A percentile compares a stretch with the other conserved stretches of the same genome.
Conservation (phyloP, 2,329 filamentous ascomycete genomes). For the Mycosphaerella sp. region DNA sequence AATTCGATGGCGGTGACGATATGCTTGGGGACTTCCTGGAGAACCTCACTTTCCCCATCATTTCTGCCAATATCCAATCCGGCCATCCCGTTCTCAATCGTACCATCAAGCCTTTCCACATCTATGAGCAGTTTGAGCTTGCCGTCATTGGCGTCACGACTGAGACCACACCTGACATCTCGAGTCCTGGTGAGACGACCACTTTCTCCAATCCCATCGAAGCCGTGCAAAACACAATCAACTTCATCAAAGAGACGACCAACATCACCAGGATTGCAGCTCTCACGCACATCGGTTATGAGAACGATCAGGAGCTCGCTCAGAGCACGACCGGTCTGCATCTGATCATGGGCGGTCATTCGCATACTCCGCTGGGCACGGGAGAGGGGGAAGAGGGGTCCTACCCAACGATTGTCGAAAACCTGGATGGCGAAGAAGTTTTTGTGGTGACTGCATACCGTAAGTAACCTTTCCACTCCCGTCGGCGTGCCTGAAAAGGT, state of each 20-base stretch:
- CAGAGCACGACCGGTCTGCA: constrained; percentile 55
- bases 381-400: constrained; percentile 53
- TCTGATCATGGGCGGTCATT: constrained; percentile 61
- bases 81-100: constrained; percentile 53
- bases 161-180: constrained; percentile 52
- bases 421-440: constrained; percentile 58
- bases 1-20: constrained; percentile 60
- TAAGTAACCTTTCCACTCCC: not conserved
- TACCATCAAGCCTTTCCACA: constrained; percentile 59
- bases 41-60: constrained; percentile 59
- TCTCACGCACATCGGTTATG: constrained; percentile 62
- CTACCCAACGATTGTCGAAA: constrained; percentile 58
- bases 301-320: constrained; percentile 56
- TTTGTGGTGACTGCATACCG: constrained; percentile 62
- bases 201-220: constrained; percentile 52
- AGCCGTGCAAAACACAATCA: constrained; percentile 55
- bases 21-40: constrained; percentile 55
- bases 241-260: constrained; percentile 55
- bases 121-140: constrained; percentile 55
- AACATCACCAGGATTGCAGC: constrained; percentile 60
- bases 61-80: constrained; percentile 59
- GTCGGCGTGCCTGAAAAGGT: too few species aligned
- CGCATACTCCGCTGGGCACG: constrained; percentile 52
- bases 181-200: constrained; percentile 53
- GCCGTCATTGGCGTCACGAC: constrained; percentile 61